Conservation (phyloP, 768 basidiomycete species). For the Podaxis carcinomalis region DNA sequence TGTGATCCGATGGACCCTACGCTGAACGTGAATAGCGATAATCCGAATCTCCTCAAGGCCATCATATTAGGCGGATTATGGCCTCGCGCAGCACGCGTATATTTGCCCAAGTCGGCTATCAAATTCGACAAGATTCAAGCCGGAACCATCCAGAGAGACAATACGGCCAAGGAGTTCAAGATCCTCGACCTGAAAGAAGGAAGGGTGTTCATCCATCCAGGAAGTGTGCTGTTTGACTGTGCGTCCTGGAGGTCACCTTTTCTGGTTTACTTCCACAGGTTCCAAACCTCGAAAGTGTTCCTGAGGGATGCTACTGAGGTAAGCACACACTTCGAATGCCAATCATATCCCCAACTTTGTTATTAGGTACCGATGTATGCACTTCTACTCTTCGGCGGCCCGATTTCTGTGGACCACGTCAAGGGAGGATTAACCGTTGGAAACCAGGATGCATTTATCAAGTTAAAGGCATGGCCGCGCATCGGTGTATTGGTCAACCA, state of each 20-base stretch:
- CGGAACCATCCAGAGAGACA: constrained; percentile 82
- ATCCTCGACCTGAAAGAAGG: constrained; percentile 65
- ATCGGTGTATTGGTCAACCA: constrained; percentile 90
- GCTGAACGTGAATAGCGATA: constrained; percentile 62
- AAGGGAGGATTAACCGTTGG: constrained; percentile 70
- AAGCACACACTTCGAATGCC: constrained; percentile 10
- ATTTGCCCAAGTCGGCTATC: constrained; percentile 66
- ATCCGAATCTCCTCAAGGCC: constrained; percentile 77
- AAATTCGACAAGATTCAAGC: constrained; percentile 84
- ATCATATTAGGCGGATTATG: constrained; percentile 85
- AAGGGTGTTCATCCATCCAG: constrained; percentile 81
- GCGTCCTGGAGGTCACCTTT: constrained; percentile 75
- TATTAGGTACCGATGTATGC: constrained; percentile 82
- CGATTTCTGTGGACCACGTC: constrained; percentile 74
- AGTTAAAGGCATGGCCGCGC: constrained; percentile 79
- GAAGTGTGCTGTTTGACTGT: constrained; percentile 72
- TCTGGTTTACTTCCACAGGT: constrained; percentile 80
- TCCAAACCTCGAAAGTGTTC: constrained; percentile 79
- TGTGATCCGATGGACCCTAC: constrained; percentile 40
- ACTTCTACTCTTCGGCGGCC: constrained; percentile 79
- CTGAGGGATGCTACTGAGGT: constrained; percentile 87
- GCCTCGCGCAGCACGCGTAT: constrained; percentile 76
- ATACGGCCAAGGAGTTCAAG: constrained; percentile 80
- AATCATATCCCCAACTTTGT: background rate
- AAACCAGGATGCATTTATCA: constrained; percentile 48